Evolutionary conservation across 2,329 filamentous ascomycete species (phyloP).

Genomic region (Epichloe glyceriae): DNA sequence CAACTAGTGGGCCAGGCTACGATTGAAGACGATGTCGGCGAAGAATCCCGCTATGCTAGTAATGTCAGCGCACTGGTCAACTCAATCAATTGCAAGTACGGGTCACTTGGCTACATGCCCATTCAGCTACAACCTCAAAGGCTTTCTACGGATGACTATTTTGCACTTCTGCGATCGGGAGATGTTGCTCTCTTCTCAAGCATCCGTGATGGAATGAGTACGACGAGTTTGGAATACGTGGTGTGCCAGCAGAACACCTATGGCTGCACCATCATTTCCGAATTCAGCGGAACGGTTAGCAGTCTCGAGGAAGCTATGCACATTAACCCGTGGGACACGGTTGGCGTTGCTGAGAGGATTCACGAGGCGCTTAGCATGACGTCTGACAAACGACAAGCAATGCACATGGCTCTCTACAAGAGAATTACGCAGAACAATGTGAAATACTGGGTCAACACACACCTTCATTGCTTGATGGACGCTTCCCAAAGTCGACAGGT

Average conservation of each 20-base stretch:
- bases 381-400: conserved; percentile 37
- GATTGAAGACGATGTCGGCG: conserved; percentile 62
- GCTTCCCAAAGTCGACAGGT: background rate
- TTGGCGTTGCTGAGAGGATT: conserved; percentile 70
- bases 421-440: conserved; percentile 4
- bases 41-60: conserved; percentile 67
- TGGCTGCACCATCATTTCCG: conserved; percentile 85
- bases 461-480: conserved; percentile 1
- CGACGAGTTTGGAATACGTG: conserved; percentile 89
- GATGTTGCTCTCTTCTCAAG: conserved; percentile 90
- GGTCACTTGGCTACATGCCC: conserved; percentile 74
- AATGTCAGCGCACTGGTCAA: conserved; percentile 81
- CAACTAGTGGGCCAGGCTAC: conserved; percentile 80
- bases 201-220: conserved; percentile 94
- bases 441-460: conserved; percentile 1
- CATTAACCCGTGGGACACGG: conserved; percentile 90
- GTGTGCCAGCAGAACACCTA: conserved; percentile 78
- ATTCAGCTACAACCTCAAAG: conserved; percentile 95
- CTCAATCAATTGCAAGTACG: conserved; percentile 80
- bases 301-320: conserved; percentile 75
- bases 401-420: conserved; percentile 4
- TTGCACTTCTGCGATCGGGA: conserved; percentile 73
- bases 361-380: conserved; percentile 69
- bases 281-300: conserved; percentile 88
- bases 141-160: conserved; percentile 77